A percentile compares a stretch with the other conserved stretches of the same genome.
phyloP scores from a whole-genome alignment of 768 basidiomycete species.

The Cystofilobasidium ferigula region DNA sequence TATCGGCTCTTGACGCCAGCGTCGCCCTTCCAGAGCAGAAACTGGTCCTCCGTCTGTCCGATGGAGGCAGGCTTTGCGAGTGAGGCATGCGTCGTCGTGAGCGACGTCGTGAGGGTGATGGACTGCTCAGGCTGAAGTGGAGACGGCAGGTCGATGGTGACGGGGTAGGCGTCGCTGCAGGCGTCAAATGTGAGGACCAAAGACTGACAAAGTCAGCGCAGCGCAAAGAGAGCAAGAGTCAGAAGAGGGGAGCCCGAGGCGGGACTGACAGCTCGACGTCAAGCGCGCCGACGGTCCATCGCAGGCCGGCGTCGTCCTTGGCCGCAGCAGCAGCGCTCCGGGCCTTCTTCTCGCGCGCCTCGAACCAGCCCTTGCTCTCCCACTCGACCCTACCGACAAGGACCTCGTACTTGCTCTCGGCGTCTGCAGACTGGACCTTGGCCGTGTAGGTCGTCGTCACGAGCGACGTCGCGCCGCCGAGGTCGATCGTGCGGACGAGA shows the following conservation, averaged over 20 bases:
- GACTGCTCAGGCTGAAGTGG: conserved; percentile 52
- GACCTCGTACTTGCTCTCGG: conserved; percentile 41
- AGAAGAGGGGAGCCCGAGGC: too few species aligned
- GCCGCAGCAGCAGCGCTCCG: conserved; percentile 40
- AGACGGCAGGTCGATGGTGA: conserved; percentile 54
- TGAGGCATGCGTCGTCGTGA: conserved; percentile 66
- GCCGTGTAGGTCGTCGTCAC: conserved; percentile 81
- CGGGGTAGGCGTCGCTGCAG: conserved; percentile 37
- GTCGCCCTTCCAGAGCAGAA: conserved; percentile 62
- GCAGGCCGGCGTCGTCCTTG: conserved; percentile 44
- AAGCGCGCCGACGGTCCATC: background rate
- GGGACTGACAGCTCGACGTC: background rate
- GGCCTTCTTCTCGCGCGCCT: conserved; percentile 68
- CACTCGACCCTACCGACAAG: conserved; percentile 30
- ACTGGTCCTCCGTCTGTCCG: conserved; percentile 64
- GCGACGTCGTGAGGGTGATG: conserved; percentile 64
- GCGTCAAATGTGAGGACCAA: conserved; percentile 7
- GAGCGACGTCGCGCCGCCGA: conserved; percentile 76
- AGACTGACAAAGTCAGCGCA: too few species aligned
- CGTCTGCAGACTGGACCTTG: conserved; percentile 53
- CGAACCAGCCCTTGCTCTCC: conserved; percentile 41
- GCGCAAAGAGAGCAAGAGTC: background rate
- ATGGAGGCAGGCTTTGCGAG: conserved; percentile 63
- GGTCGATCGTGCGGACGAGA: conserved; percentile 76
- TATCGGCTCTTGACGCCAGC: conserved; percentile 79